Evolutionary conservation across 139 green algal genomes (phyloP), one percentile per base, ranked within the genome.

Genomic region (Chlorella sp.): DNA sequence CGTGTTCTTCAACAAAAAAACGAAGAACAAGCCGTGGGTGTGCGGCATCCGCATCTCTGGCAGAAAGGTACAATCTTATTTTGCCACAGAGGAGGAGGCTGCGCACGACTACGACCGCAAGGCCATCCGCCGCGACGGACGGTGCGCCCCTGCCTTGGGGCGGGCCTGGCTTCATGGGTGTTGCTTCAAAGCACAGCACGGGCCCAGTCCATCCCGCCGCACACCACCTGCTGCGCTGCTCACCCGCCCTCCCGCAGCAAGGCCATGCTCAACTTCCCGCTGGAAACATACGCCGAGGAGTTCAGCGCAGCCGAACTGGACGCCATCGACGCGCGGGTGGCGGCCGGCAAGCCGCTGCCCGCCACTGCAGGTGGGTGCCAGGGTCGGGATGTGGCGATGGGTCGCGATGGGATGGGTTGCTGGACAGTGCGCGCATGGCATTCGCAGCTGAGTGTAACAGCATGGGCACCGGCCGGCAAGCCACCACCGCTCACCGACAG

Each of bases 211-310:
- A 60, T 16, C 51, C 16, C 2, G 9, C 51, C 16, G n/a, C n/a
- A n/a, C 51, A 20, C 9, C 51, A 26, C 36, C 26, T 56, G 5
- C 70, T 40, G 16, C 30, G 44, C 43, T 5, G 40, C 26, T n/a
- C 28, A 40, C 28, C 43, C 40, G 24, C 2, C 13, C 8, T 34
- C 72, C 20, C 28, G 54, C 76, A 81, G 76, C 54, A 26, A 22
- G 24, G 76, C 76, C 34, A 41, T 22, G n/a, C 34, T 43, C 77
- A 83, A 83, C 77, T 83, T 83, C 58, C 77, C 77, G 20, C 60
- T 83, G 14, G 40, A 30, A 5, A 17, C 36, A 40, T 83, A 83
- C 30, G 32, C 72, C 0, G 72, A 13, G 8, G 72, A 60, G 28
- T 41, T 78, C 44, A 78, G 28, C 43, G 72, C 60, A 32, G 72